phyloP scores from a whole-genome alignment of 1,284 basidiomycete genomes.

The Rhodotorula mucilaginosa region DNA sequence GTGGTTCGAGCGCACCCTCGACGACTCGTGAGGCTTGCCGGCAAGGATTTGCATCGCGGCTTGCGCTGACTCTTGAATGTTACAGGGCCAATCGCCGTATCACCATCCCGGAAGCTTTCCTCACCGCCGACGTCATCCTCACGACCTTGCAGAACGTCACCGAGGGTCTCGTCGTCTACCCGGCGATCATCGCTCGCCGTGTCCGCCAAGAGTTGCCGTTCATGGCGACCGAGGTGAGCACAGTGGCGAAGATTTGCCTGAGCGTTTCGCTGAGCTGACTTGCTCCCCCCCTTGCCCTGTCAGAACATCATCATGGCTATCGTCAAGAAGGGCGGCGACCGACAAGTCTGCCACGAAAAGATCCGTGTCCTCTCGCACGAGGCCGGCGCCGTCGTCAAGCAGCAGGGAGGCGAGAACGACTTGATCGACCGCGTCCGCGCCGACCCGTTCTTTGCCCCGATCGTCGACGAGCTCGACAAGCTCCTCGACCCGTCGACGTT shows the following conservation, averaged over 20 bases:
- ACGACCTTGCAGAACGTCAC: conserved; percentile 94
- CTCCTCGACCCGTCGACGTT: conserved; percentile 77
- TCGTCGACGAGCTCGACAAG: conserved; percentile 54
- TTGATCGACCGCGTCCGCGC: conserved; percentile 79
- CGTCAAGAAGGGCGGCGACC: conserved; percentile 88
- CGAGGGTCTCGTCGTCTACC: conserved; percentile 97
- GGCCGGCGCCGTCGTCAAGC: conserved; percentile 90
- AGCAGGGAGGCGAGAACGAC: conserved; percentile 93
- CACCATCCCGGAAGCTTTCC: conserved; percentile 92
- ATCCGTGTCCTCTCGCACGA: conserved; percentile 96
- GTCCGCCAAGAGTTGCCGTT: conserved; percentile 95
- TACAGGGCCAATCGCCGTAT: conserved; percentile 89
- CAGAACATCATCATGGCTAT: conserved; percentile 99
- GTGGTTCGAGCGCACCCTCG: conserved; percentile 95
- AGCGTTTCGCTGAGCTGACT: not conserved
- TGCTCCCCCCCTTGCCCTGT: conserved; percentile 48
- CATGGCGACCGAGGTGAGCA: conserved; percentile 60
- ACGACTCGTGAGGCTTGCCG: conserved; percentile 66
- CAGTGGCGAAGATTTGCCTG: not conserved
- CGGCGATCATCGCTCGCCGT: conserved; percentile 85
- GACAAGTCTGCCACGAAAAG: conserved; percentile 95
- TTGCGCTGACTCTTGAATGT: conserved; percentile 13
- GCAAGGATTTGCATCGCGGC: not conserved
- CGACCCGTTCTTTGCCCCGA: conserved; percentile 64
- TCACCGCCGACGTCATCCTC: conserved; percentile 94